phyloP scores from a whole-genome alignment of 306 rosid genomes.

The Glycine tomentella region DNA sequence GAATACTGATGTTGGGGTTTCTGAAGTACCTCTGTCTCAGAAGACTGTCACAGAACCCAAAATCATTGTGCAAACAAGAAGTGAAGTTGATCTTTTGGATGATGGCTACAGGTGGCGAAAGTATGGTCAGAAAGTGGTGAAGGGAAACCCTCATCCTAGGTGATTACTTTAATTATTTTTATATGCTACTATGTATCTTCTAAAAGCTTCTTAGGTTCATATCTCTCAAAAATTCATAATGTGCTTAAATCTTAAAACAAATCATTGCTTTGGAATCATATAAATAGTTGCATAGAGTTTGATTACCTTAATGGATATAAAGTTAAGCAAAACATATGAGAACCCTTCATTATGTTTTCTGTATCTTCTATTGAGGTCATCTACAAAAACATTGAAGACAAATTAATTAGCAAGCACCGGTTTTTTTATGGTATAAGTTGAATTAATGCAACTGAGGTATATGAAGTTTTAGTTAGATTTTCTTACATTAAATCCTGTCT shows the following conservation, averaged over 20 bases:
- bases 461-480: slow-evolving; percentile 30
- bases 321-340: slow-evolving; percentile 26
- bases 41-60: slow-evolving; percentile 92
- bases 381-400: slow-evolving; percentile 3
- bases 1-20: slow-evolving; percentile 64
- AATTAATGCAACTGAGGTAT: neutral
- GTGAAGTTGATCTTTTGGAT: slow-evolving; percentile 95
- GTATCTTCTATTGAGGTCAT: slow-evolving; percentile 21
- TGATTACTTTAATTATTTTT: slow-evolving; percentile 46
- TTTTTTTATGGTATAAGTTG: slow-evolving; percentile 17
- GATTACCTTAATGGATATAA: slow-evolving; percentile 2
- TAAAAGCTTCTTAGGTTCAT: slow-evolving; percentile 14
- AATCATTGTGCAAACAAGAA: slow-evolving; percentile 94
- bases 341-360: neutral
- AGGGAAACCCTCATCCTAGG: slow-evolving; percentile 99
- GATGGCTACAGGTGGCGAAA: slow-evolving; percentile 99
- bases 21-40: slow-evolving; percentile 72
- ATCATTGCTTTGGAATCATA: slow-evolving; percentile 28
- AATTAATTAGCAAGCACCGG: neutral
- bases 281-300: slow-evolving; percentile 21
- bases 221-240: slow-evolving; percentile 5
- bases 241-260: neutral
- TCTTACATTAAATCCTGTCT: slow-evolving; percentile 27
- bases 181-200: slow-evolving; percentile 30
- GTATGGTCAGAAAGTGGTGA: slow-evolving; percentile 97